These are phyloP conservation scores for Keithomyces neogunnii DNA, from an alignment of 2,329 filamentous ascomycete genomes.

Conservation along the genomic window DNA sequence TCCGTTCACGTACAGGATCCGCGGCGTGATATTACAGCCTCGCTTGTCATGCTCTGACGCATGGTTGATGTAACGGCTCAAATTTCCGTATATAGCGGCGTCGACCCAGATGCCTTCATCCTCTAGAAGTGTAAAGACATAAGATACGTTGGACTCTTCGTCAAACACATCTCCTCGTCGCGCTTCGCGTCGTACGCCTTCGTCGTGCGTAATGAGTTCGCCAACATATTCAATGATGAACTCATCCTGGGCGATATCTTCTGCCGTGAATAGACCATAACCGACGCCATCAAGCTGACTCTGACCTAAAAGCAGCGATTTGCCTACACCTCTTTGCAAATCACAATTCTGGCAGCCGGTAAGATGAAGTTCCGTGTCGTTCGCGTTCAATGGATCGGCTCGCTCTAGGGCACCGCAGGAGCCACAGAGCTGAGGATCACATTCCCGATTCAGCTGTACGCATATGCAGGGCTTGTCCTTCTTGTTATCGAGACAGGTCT, in stretches of 20 bases:
- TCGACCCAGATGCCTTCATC: constrained; percentile 62
- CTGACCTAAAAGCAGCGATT: constrained; percentile 58
- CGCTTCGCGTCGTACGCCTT: constrained; percentile 60
- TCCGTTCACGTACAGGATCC: constrained; percentile 64
- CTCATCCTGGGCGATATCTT: constrained; percentile 57
- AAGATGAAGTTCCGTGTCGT: constrained; percentile 46
- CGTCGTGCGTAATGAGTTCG: constrained; percentile 63
- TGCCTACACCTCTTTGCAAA: constrained; percentile 59
- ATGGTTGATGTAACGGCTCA: constrained; percentile 79
- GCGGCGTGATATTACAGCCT: constrained; percentile 54
- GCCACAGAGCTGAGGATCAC: constrained; percentile 67
- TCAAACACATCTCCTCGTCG: constrained; percentile 53
- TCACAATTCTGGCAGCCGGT: constrained; percentile 63
- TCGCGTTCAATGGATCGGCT: constrained; percentile 58
- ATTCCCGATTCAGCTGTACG: constrained; percentile 65
- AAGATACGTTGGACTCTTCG: constrained; percentile 53
- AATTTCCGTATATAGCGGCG: constrained; percentile 68
- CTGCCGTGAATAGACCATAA: constrained; percentile 66
- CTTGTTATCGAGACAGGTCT: constrained; percentile 47
- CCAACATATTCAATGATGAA: constrained; percentile 77
- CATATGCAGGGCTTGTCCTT: constrained; percentile 61
- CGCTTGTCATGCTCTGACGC: constrained; percentile 42
- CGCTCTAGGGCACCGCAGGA: constrained; percentile 61
- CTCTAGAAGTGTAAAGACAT: constrained; percentile 52
- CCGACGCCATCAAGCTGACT: constrained; percentile 62